Percentiles rank a stretch among this genome's conserved stretches.
Conservation (phyloP, 176 grass and related monocot genomes). For the Cenchrus americanus region DNA sequence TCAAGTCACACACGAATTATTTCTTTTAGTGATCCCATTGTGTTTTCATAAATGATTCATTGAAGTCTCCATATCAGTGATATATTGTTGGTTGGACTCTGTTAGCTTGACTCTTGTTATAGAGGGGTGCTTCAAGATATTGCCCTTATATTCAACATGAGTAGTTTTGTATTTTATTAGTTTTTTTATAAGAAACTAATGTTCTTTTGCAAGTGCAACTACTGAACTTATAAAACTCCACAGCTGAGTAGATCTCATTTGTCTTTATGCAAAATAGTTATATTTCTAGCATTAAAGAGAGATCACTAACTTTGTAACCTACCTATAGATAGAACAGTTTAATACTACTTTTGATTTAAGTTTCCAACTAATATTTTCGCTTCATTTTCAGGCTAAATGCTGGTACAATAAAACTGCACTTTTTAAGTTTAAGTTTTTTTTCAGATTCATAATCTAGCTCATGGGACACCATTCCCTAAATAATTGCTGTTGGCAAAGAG, state of each 20-base stretch:
- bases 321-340: slow-evolving; percentile 1
- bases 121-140: not conserved
- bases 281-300: slow-evolving; percentile 13
- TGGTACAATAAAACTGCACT: not conserved
- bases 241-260: not conserved
- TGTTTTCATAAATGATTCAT: not conserved
- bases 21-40: not conserved
- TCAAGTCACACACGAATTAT: not conserved
- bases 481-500: not conserved
- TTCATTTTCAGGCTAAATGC: slow-evolving; percentile 18
- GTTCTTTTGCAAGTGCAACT: not conserved
- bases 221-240: slow-evolving; percentile 13
- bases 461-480: not conserved
- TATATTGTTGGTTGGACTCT: not conserved
- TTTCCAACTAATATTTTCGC: not conserved
- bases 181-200: slow-evolving; percentile 5
- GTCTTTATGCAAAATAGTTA: slow-evolving; percentile 24
- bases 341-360: slow-evolving; percentile 1
- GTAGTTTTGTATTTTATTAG: not conserved
- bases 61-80: slow-evolving; percentile 9
- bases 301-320: not conserved
- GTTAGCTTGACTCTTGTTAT: not conserved
- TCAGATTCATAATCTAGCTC: not conserved
- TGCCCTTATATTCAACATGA: not conserved
- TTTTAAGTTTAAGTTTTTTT: not conserved